A percentile compares a stretch with the other conserved stretches of the same genome.
These are phyloP conservation scores for Chlamydomonas asymmetrica DNA, from an alignment of 139 green algal species.

Conservation along the genomic window DNA sequence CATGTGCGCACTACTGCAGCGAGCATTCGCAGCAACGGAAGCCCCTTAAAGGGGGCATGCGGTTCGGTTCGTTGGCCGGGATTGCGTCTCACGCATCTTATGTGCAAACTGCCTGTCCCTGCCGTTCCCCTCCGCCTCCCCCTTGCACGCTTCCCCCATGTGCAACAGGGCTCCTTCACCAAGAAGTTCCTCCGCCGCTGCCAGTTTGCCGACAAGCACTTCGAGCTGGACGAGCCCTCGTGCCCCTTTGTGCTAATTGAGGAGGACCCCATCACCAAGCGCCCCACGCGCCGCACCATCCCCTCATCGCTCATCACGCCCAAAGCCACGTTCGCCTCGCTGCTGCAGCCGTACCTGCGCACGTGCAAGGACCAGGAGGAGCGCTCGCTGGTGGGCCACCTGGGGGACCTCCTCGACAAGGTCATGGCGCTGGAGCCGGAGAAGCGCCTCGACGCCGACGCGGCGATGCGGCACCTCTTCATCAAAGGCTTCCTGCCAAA, in stretches of 20 bases:
- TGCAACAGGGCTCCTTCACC: slow-evolving; percentile 75
- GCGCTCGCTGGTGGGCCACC: too few relatives aligned
- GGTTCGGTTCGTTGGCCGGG: too few relatives aligned
- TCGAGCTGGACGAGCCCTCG: slow-evolving; percentile 76
- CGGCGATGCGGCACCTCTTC: slow-evolving; percentile 92
- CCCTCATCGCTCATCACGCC: slow-evolving; percentile 73
- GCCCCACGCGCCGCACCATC: too few relatives aligned
- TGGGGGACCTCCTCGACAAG: slow-evolving; percentile 92
- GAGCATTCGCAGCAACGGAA: too few relatives aligned
- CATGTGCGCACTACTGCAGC: too few relatives aligned
- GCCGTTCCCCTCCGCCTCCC: neutral
- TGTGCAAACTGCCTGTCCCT: too few relatives aligned
- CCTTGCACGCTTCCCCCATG: neutral
- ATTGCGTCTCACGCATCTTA: too few relatives aligned
- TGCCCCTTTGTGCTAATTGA: slow-evolving; percentile 77
- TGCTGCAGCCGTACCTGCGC: slow-evolving; percentile 47
- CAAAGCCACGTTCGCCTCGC: slow-evolving; percentile 71
- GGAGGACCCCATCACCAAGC: slow-evolving; percentile 79
- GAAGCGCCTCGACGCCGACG: slow-evolving; percentile 83
- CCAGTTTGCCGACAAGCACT: slow-evolving; percentile 73
- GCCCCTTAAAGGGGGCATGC: too few relatives aligned
- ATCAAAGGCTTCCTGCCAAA: slow-evolving; percentile 67
- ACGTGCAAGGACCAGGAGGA: too few relatives aligned
- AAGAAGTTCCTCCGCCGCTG: slow-evolving; percentile 86
- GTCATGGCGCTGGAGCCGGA: slow-evolving; percentile 96